Base-by-base conservation (phyloP, 768 basidiomycete genomes). In the Leccinum disarticulatum region DNA sequence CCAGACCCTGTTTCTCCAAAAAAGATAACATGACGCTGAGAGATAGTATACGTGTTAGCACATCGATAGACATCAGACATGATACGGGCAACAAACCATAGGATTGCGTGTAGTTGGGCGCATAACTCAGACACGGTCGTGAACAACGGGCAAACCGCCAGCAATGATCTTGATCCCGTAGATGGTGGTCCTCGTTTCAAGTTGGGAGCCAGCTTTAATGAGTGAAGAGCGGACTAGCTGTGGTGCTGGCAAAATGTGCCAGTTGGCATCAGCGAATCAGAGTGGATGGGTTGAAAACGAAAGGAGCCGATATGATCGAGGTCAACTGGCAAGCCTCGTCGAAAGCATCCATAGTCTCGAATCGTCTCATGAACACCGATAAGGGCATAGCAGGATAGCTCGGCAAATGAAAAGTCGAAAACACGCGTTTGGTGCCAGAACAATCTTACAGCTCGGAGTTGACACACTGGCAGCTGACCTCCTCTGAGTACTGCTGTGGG, bases 1-100 rank as follows among this genome's bases (percentile, higher is more conserved):
- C 70, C 70, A 8, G 51, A 17, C 22, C 71, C 70, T 0, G 50
- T 61, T 55, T 73, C 65, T 30, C 70, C 70, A 13, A 69, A 55
- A 35, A 71, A 64, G 41, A 71, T 25, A 1, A 71, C 14, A 46
- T 69, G 60, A 43, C 64, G 60, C 47, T 54, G 57, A 36, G 54
- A 6, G 22, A 11, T 10, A 13, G n/a, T 6, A 47, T 47, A 25
- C 46, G 1, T 25, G 11, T 25, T 25, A 47, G 22, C 22, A 13
- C 46, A 46, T 47, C n/a, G 11, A 25, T 25, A 6, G n/a, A 13
- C 22, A 47, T 14, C 11, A 47, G 13, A 22, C 22, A 47, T 25
- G 46, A 25, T 25, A 25, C 22, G 10, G 6, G 25, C 38, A n/a
- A 47, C 46, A 10, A 25, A 47, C 46, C 46, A 11, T 47, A 3